Percentiles rank a stretch among this genome's conserved stretches.
Evolutionary conservation across 805 yeast species (phyloP).

Genomic region (Ogataea pini): DNA sequence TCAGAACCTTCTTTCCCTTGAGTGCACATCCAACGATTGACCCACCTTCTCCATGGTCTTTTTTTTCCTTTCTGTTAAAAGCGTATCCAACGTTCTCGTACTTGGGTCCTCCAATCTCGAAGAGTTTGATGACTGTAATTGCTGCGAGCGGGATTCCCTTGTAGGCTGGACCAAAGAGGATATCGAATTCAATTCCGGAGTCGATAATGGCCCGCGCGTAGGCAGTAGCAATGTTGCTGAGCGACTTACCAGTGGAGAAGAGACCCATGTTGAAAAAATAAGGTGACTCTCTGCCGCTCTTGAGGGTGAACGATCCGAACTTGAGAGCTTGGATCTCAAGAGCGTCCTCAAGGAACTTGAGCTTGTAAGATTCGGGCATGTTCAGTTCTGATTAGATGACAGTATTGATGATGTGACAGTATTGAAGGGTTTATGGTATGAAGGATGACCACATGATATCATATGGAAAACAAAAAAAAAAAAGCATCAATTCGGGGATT

Average conservation of each 20-base stretch:
- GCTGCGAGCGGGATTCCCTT: slow-evolving; percentile 97
- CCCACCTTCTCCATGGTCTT: slow-evolving; percentile 99
- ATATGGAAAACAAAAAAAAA: too few relatives aligned
- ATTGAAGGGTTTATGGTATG: too few relatives aligned
- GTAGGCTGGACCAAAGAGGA: slow-evolving; percentile 96
- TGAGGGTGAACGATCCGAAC: slow-evolving; percentile 87
- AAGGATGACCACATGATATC: too few relatives aligned
- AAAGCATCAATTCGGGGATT: too few relatives aligned
- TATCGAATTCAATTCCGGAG: slow-evolving; percentile 81
- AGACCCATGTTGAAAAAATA: slow-evolving; percentile 94
- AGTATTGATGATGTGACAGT: too few relatives aligned
- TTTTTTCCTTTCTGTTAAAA: slow-evolving; percentile 95
- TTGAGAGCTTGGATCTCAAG: slow-evolving; percentile 77
- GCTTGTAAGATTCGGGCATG: slow-evolving; percentile 23
- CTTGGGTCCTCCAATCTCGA: slow-evolving; percentile 83
- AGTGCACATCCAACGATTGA: slow-evolving; percentile 83
- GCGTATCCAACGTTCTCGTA: slow-evolving; percentile 78
- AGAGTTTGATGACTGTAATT: slow-evolving; percentile 85
- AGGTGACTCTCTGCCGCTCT: slow-evolving; percentile 93
- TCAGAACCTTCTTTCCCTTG: slow-evolving; percentile 69
- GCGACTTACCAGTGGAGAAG: slow-evolving; percentile 75
- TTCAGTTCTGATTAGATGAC: too few relatives aligned
- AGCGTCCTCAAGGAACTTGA: slow-evolving; percentile 74
- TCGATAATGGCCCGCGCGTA: slow-evolving; percentile 87
- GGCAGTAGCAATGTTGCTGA: slow-evolving; percentile 80